Percentiles rank a stretch among this genome's conserved stretches.
These are phyloP conservation scores for Globisporangium camurandrum DNA, from an alignment of 352 stramenopile genomes.

Conservation along the genomic window DNA sequence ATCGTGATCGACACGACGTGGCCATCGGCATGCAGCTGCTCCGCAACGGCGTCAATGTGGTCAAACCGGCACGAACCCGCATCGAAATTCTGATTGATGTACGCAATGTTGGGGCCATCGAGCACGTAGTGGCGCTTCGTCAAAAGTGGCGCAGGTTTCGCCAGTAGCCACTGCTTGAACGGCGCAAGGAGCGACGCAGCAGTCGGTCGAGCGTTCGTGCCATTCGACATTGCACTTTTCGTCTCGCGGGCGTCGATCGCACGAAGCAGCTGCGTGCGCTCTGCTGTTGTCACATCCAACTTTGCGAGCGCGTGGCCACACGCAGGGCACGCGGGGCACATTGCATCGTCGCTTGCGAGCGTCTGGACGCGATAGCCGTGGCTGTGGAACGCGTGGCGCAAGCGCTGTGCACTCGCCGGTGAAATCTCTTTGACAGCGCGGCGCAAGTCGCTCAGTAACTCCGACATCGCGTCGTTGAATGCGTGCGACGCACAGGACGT, in stretches of 20 bases:
- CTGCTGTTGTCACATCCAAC: slow-evolving; percentile 23
- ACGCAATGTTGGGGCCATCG: slow-evolving; percentile 97
- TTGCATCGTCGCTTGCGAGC: slow-evolving; percentile 31
- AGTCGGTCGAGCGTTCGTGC: slow-evolving; percentile 41
- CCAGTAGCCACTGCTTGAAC: slow-evolving; percentile 61
- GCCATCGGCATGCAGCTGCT: slow-evolving; percentile 70
- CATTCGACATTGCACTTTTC: slow-evolving; percentile 26
- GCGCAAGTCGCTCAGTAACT: slow-evolving; percentile 47
- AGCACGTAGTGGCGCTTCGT: slow-evolving; percentile 82
- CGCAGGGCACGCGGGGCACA: slow-evolving; percentile 26
- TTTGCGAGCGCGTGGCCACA: slow-evolving; percentile 43
- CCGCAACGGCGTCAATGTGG: slow-evolving; percentile 91
- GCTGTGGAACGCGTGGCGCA: slow-evolving; percentile 35
- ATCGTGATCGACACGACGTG: slow-evolving; percentile 79
- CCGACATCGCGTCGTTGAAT: slow-evolving; percentile 50
- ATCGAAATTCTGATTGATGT: slow-evolving; percentile 95
- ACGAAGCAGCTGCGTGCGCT: slow-evolving; percentile 36
- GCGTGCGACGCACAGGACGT: too few relatives aligned
- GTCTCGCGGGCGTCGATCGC: slow-evolving; percentile 52
- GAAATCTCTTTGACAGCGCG: slow-evolving; percentile 53
- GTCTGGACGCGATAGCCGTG: slow-evolving; percentile 24
- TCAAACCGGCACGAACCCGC: slow-evolving; percentile 90
- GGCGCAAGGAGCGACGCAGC: slow-evolving; percentile 45
- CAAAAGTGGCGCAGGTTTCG: slow-evolving; percentile 15
- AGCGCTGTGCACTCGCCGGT: slow-evolving; percentile 26